phyloP scores from a whole-genome alignment of 1,139 yeast genomes.

The Taphrina populina region DNA sequence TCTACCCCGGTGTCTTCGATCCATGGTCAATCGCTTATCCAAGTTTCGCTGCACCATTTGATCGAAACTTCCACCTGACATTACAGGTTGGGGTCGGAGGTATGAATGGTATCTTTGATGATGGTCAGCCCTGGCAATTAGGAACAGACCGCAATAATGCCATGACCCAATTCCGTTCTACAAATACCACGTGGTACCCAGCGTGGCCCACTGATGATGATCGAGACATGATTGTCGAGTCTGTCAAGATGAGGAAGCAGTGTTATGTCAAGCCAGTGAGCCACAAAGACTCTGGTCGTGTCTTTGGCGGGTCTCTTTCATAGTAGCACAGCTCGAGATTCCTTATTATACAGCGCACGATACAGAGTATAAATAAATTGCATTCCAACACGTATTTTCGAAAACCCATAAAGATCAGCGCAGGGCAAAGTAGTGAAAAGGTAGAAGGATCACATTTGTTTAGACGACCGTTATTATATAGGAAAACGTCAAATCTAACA shows the following conservation, averaged over 20 bases:
- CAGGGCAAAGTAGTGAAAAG: too few relatives aligned
- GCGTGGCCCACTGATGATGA: constrained; percentile 32
- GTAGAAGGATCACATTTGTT: too few relatives aligned
- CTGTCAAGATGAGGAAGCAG: constrained; percentile 30
- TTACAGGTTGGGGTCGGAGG: constrained; percentile 39
- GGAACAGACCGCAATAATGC: constrained; percentile 24
- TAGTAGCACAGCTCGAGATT: too few relatives aligned
- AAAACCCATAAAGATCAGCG: too few relatives aligned
- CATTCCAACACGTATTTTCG: too few relatives aligned
- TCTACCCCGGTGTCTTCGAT: constrained; percentile 34
- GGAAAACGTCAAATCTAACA: too few relatives aligned
- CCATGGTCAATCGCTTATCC: constrained; percentile 35
- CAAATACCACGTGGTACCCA: constrained; percentile 13
- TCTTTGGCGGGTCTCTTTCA: too few relatives aligned
- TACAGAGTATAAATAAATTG: too few relatives aligned
- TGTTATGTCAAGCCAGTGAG: constrained; percentile 16
- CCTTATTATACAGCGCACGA: too few relatives aligned
- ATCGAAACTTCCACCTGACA: constrained; percentile 37
- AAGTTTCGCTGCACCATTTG: constrained; percentile 37
- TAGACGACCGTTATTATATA: too few relatives aligned
- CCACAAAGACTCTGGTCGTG: constrained; percentile 2
- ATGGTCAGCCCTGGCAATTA: constrained; percentile 35
- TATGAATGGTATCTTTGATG: constrained; percentile 38
- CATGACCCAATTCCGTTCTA: constrained; percentile 12
- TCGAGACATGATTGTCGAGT: constrained; percentile 28